Conservation (phyloP, 2,329 filamentous ascomycete species). For the Colletotrichum eleusines region DNA sequence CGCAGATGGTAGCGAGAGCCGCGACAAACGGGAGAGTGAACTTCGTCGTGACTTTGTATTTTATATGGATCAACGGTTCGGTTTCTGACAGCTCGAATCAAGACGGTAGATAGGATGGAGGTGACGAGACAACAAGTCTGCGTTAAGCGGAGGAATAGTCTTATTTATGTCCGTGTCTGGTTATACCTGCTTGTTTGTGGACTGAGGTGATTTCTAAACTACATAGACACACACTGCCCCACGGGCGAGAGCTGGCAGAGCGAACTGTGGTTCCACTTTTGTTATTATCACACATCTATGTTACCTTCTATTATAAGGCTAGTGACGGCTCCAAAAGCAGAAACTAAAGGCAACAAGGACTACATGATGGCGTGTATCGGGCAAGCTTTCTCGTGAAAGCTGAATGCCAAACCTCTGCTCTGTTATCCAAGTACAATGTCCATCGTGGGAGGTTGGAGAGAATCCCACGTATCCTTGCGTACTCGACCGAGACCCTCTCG, state of each 20-base stretch:
- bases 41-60: background rate
- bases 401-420: background rate
- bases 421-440: background rate
- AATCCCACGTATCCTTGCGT: background rate
- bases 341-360: too few relatives aligned
- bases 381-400: background rate
- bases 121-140: background rate
- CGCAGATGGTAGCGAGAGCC: background rate
- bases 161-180: background rate
- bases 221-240: too few relatives aligned
- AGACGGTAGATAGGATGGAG: background rate
- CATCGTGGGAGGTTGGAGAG: background rate
- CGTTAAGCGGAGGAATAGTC: rapidly evolving
- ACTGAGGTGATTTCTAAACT: too few relatives aligned
- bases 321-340: too few relatives aligned
- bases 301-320: too few relatives aligned
- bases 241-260: too few relatives aligned
- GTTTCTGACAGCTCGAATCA: background rate
- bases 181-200: background rate
- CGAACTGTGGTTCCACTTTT: too few relatives aligned
- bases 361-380: background rate
- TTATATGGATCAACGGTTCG: background rate
- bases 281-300: too few relatives aligned
- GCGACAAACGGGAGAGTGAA: background rate
- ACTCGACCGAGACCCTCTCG: background rate